Evolutionary conservation across 140 eudicot species (phyloP).

Genomic region (Ambrosia hybrid): DNA sequence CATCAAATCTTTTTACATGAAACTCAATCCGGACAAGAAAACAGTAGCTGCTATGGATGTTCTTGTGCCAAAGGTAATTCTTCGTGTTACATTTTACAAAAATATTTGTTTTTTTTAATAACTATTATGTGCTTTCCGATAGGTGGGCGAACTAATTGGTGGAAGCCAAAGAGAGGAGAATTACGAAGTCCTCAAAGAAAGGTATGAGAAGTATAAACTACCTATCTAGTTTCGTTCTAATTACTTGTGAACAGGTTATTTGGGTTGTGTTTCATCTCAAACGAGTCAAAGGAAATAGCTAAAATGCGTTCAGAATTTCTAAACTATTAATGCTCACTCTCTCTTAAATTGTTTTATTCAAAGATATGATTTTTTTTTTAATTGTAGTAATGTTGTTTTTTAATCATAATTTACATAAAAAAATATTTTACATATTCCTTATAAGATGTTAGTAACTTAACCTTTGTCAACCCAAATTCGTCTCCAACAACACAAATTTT

Average conservation of each 20-base stretch:
- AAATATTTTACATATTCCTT: background rate
- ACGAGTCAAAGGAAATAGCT: background rate
- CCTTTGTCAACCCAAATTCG: background rate
- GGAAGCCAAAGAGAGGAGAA: conserved; percentile 98
- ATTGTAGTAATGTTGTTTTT: background rate
- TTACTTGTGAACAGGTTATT: background rate
- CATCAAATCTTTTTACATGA: conserved; percentile 96
- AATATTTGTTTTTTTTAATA: background rate
- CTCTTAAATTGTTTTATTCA: background rate
- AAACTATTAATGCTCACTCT: background rate
- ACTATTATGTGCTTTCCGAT: conserved; percentile 14
- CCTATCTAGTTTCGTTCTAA: background rate
- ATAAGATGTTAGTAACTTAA: background rate
- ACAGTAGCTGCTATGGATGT: conserved; percentile 99
- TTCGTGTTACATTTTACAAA: background rate
- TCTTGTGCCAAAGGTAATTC: conserved; percentile 86
- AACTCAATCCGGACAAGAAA: conserved; percentile 77
- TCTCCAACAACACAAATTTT: no score
- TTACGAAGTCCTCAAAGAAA: conserved; percentile 67
- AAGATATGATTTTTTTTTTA: background rate
- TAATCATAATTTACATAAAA: background rate
- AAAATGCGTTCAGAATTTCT: background rate
- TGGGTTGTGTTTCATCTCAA: background rate
- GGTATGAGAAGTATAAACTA: conserved; percentile 41
- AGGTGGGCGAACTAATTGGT: conserved; percentile 93